Base-by-base conservation (phyloP, 768 basidiomycete genomes). In the Tremella fuciformis region DNA sequence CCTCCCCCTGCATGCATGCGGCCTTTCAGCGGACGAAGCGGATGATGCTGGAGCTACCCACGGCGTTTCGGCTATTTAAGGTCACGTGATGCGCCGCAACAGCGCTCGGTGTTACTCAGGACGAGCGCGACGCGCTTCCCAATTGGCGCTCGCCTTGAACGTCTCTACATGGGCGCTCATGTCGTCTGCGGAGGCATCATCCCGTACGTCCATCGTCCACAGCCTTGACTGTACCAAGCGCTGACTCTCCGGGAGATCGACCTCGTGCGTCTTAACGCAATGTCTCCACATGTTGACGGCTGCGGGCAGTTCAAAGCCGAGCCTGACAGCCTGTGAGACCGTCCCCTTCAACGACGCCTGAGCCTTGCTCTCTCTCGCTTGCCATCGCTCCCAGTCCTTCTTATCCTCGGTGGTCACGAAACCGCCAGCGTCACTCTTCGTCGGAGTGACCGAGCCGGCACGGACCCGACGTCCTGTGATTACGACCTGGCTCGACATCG, bases 111-210 rank as follows among this genome's bases (percentile, higher is more conserved):
- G 18, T 2, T 8, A 18, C 15, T 44, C 16, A 13, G 40, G 13
- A 2, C 25, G 13, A 54, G 48, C 24, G 42, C 46, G 15, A 55
- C 54, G 21, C 9, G 39, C 54, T 47, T 55, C 16, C 19, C 42
- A 13, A n/a, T 55, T 41, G 16, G 26, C 26, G 24, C 48, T 34
- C 24, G 44, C 15, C 44, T 37, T 55, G 44, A 55, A 55, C 19
- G 41, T 19, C 29, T 55, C 54, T 22, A 55, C 41, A 37, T 55
- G 54, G 19, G 18, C 42, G 15, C n/a, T 41, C 54, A 55, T 55
- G 41, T 55, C 54, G 18, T 50, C 25, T n/a, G 49, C 19, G 18
- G 49, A 18, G 16, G 49, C 49, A 29, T 50, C 49, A 29, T 21
- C 26, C 49, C 6, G 16, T n/a, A 50, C 8, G 25, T 50, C 49